Evolutionary conservation across 768 basidiomycete genomes (phyloP).

Genomic region (Dendrothele bispora): DNA sequence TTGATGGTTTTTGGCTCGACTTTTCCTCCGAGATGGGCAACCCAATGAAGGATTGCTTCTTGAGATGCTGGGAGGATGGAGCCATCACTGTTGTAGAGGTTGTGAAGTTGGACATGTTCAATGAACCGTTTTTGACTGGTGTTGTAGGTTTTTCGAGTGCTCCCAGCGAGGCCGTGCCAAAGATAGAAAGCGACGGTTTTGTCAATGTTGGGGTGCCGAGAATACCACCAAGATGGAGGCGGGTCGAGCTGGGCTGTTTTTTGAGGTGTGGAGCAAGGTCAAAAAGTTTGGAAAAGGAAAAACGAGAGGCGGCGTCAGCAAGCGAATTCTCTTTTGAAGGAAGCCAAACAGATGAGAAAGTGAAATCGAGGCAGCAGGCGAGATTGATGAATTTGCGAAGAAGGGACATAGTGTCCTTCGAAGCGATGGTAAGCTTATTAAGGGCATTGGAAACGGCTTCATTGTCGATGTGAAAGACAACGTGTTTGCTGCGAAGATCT

Average conservation of each 20-base stretch:
- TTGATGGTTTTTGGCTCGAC: too few species aligned
- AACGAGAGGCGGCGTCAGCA: constrained; percentile 29
- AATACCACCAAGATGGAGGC: neutral
- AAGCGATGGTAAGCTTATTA: too few species aligned
- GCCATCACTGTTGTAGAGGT: constrained; percentile 18
- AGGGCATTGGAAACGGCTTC: too few species aligned
- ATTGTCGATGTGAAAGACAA: too few species aligned
- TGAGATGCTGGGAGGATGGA: constrained; percentile 2
- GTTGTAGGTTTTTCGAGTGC: constrained; percentile 26
- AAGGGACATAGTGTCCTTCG: neutral
- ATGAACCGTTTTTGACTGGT: constrained; percentile 28
- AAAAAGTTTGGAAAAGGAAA: constrained; percentile 23
- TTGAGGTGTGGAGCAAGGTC: constrained; percentile 23
- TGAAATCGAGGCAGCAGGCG: constrained; percentile 14
- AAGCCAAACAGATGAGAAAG: constrained; percentile 24
- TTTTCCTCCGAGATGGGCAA: constrained; percentile 11
- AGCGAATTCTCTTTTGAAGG: constrained; percentile 17
- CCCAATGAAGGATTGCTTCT: constrained; percentile 24
- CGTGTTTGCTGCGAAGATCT: neutral
- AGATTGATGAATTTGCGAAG: neutral
- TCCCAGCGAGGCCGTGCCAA: too few species aligned
- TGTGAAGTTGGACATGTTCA: constrained; percentile 19
- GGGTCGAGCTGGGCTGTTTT: too few species aligned
- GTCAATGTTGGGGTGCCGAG: neutral
- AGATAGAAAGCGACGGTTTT: constrained; percentile 21